Conservation (phyloP, 768 basidiomycete species). For the Panaeolus cyanescens region DNA sequence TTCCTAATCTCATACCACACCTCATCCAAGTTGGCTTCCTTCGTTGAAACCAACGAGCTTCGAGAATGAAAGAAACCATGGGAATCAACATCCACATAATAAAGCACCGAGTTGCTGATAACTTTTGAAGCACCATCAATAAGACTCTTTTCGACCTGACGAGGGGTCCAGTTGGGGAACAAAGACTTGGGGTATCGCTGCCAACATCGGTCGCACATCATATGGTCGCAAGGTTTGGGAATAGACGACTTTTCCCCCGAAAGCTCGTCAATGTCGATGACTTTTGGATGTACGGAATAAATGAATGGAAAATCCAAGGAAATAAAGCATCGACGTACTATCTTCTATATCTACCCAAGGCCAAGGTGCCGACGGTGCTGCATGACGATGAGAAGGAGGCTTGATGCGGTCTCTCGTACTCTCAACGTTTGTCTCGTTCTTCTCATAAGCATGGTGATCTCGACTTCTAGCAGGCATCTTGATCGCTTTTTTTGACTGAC, state of each 20-base stretch:
- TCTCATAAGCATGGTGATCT: neutral
- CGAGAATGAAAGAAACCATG: constrained; percentile 38
- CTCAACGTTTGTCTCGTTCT: constrained; percentile 4
- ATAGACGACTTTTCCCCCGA: constrained; percentile 32
- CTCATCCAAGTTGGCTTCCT: constrained; percentile 22
- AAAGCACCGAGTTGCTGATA: constrained; percentile 28
- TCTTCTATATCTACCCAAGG: constrained; percentile 47
- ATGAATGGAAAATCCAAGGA: neutral
- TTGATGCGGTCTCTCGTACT: constrained; percentile 20
- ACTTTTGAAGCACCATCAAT: constrained; percentile 37
- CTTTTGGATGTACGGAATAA: constrained; percentile 19
- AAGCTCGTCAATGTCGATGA: constrained; percentile 36
- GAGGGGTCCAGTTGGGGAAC: constrained; percentile 59
- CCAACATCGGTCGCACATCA: constrained; percentile 39
- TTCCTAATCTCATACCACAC: constrained; percentile 41
- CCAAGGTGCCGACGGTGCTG: constrained; percentile 49
- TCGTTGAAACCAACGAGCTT: constrained; percentile 19
- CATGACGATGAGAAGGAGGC: constrained; percentile 46
- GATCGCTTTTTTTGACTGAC: neutral
- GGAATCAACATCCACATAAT: constrained; percentile 43
- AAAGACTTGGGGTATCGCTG: constrained; percentile 43
- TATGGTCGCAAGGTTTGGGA: constrained; percentile 37
- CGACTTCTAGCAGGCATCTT: neutral
- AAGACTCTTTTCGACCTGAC: constrained; percentile 43
- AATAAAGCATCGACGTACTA: constrained; percentile 21